A percentile compares a stretch with the other conserved stretches of the same genome.
phyloP scores from a whole-genome alignment of 495 filamentous ascomycete genomes.

The Beverwykella pulmonaria region DNA sequence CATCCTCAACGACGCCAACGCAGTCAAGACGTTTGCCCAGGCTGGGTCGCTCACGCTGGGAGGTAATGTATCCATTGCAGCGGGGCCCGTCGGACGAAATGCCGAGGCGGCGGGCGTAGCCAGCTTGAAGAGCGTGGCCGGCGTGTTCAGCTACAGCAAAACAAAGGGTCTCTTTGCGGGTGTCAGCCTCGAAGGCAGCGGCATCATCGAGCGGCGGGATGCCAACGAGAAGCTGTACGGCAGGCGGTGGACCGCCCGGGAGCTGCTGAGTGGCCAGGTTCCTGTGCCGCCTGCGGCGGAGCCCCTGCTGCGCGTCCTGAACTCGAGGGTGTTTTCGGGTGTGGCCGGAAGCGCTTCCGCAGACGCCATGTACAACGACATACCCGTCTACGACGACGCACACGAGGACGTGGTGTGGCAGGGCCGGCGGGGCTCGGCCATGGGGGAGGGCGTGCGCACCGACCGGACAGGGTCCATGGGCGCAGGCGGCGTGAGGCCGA shows the following conservation, averaged over 20 bases:
- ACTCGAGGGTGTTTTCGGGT: slow-evolving; percentile 79
- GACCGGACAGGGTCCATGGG: slow-evolving; percentile 55
- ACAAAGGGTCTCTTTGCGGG: slow-evolving; percentile 97
- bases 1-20: slow-evolving; percentile 90
- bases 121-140: slow-evolving; percentile 84
- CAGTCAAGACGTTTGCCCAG: slow-evolving; percentile 94
- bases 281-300: slow-evolving; percentile 79
- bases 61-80: slow-evolving; percentile 94
- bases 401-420: slow-evolving; percentile 96
- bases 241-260: slow-evolving; percentile 72
- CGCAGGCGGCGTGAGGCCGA: slow-evolving; percentile 4
- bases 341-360: slow-evolving; percentile 52
- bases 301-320: slow-evolving; percentile 80
- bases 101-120: slow-evolving; percentile 95
- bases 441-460: slow-evolving; percentile 70
- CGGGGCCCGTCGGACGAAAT: slow-evolving; percentile 90
- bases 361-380: slow-evolving; percentile 89
- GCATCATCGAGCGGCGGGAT: slow-evolving; percentile 88
- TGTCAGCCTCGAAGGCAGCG: slow-evolving; percentile 89
- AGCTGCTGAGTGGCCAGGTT: slow-evolving; percentile 77
- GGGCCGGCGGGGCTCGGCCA: slow-evolving; percentile 71
- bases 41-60: slow-evolving; percentile 86
- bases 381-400: slow-evolving; percentile 84
- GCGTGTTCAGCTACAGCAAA: slow-evolving; percentile 93
- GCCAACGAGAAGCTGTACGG: slow-evolving; percentile 97